Evolutionary conservation across 805 yeast species (phyloP), one percentile per base, ranked within the genome.

Genomic region (Candida maesae): DNA sequence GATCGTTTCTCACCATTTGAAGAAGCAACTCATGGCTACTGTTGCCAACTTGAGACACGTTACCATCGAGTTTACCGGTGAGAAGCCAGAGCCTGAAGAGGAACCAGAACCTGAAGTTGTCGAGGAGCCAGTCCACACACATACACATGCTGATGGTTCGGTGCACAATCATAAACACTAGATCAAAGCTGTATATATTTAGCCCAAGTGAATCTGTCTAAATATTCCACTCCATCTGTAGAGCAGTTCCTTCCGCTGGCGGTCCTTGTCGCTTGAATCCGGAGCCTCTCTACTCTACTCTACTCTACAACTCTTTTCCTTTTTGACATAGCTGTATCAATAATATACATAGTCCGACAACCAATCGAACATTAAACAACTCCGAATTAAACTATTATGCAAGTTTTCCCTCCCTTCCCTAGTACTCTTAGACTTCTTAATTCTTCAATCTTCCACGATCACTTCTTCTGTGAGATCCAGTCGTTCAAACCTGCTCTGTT

Each of bases 401-500:
- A n/a, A n/a, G n/a, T n/a, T n/a, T n/a, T n/a, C n/a, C n/a, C n/a
- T n/a, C n/a, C n/a, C n/a, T n/a, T n/a, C n/a, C n/a, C n/a, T n/a
- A n/a, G n/a, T n/a, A n/a, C n/a, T n/a, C n/a, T n/a, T n/a, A n/a
- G n/a, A n/a, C n/a, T n/a, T n/a, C n/a, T n/a, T n/a, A n/a, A n/a
- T n/a, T n/a, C n/a, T n/a, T n/a, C n/a, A n/a, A n/a, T 19, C 13
- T 30, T 15, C 18, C 14, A 30, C 2, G 16, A 14, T 25, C 19
- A 17, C 30, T 49, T 45, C 33, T 68, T 61, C 46, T 67, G 66
- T 42, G 61, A 65, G 41, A 79, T 73, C 99, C 99, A 93, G 67
- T 93, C 96, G 67, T 93, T 93, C 56, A 85, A 73, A 27, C 95
- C 95, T 50, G 74, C 74, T 63, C 80, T 85, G 70, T 93, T 93